These are phyloP conservation scores for Cutaneotrichosporon sp. DNA, from an alignment of 1,284 basidiomycete species.

Conservation along the genomic window DNA sequence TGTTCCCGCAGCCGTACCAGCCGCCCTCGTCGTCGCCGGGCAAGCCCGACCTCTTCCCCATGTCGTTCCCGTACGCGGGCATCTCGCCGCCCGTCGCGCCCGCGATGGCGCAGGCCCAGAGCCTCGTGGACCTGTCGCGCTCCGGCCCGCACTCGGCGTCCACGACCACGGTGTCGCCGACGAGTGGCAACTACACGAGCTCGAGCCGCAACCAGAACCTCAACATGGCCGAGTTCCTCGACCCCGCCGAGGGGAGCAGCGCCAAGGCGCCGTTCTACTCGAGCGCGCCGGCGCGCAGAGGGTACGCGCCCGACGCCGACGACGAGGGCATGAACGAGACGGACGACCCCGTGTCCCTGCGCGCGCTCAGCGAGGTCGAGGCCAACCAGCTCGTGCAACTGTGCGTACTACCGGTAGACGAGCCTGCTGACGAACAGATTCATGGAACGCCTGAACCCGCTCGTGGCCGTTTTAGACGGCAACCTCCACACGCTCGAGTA, in stretches of 20 bases:
- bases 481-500: constrained; percentile 39
- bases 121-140: constrained; percentile 10
- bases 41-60: constrained; percentile 4
- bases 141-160: not conserved
- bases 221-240: constrained; percentile 34
- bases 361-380: constrained; percentile 33
- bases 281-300: constrained; percentile 19
- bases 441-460: constrained; percentile 35
- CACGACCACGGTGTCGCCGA: constrained; percentile 8
- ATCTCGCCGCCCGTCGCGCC: not conserved
- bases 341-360: constrained; percentile 31
- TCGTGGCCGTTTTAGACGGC: constrained; percentile 34
- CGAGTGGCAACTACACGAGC: not conserved
- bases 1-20: not conserved
- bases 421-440: constrained; percentile 21
- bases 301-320: constrained; percentile 9
- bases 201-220: constrained; percentile 22
- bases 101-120: constrained; percentile 7
- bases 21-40: not conserved
- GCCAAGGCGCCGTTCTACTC: constrained; percentile 30
- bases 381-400: constrained; percentile 31
- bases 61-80: not conserved
- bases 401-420: constrained; percentile 20
- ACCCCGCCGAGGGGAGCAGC: constrained; percentile 26
- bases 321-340: constrained; percentile 16